Percentiles rank a stretch among this genome's conserved stretches.
These are phyloP conservation scores for Podospora australis DNA, from an alignment of 495 filamentous ascomycete genomes.

Conservation along the genomic window DNA sequence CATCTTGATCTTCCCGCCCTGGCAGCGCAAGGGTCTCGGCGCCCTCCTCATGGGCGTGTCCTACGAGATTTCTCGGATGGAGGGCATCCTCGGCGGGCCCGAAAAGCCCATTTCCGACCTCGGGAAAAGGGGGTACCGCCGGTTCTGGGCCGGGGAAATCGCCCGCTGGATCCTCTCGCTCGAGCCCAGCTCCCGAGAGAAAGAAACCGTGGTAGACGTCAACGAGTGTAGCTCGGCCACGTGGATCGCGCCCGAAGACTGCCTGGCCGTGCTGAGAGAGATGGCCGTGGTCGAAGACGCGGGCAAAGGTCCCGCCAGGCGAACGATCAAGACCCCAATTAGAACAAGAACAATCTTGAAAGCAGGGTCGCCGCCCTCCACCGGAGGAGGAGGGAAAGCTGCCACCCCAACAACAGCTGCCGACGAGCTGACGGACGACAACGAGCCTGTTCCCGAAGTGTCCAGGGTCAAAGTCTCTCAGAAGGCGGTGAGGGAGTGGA, in stretches of 20 bases:
- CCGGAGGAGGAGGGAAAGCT: not conserved
- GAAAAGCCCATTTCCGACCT: constrained; percentile 88
- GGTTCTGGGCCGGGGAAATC: constrained; percentile 79
- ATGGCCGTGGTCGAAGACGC: constrained; percentile 68
- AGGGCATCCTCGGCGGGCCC: constrained; percentile 81
- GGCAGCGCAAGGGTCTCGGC: constrained; percentile 83
- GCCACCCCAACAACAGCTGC: constrained; percentile 3
- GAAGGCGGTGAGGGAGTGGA: constrained; percentile 49
- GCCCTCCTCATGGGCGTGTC: constrained; percentile 86
- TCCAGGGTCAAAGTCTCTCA: constrained; percentile 48
- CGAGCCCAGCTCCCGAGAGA: constrained; percentile 9
- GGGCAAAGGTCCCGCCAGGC: constrained; percentile 32
- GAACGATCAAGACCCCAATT: not conserved
- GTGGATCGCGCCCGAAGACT: constrained; percentile 77
- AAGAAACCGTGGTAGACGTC: constrained; percentile 32
- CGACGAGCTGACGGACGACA: constrained; percentile 5
- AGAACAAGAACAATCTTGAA: too few species aligned
- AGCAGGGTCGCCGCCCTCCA: not conserved
- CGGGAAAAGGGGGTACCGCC: constrained; percentile 69
- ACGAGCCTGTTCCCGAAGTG: constrained; percentile 9
- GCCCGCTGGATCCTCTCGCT: constrained; percentile 56
- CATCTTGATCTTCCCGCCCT: constrained; percentile 93
- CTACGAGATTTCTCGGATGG: constrained; percentile 83
- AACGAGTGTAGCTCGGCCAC: constrained; percentile 49
- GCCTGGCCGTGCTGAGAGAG: constrained; percentile 66